Base-by-base conservation (phyloP, 1,284 basidiomycete species). In the Leccinum pachyderme region DNA sequence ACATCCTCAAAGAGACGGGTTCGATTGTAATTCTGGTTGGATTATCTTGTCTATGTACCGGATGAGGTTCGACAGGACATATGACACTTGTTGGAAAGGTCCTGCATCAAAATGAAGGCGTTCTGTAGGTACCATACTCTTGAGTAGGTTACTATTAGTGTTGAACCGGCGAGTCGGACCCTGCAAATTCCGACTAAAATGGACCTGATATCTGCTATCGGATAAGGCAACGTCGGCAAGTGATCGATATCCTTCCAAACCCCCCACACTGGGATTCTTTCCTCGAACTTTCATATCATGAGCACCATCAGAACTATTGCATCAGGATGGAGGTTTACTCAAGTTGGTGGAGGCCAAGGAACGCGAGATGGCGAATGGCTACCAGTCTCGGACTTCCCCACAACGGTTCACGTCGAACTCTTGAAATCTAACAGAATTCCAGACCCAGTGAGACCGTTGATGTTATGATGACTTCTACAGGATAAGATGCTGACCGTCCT, bases 371-470 rank as follows among this genome's bases (percentile, higher is more conserved):
- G 74, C 43, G 86, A 90, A 76, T 91, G 87, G 88, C 61, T 87
- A 43, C 58, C 73, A 8, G 78, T 79, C 39, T 79, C 83, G 37
- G 70, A 77, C 56, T 84, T 94, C 61, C 91, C 93, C 11, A 94
- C 91, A 1, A 86, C 84, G 3, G 87, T 94, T 8, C 93, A 95
- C 61, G 89, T 90, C 53, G 93, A 95, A 68, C 80, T 96, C 28
- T 71, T 91, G 64, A 83, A 81, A 61, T 68, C 78, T 33, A 80
- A 83, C 60, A 84, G 70, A 63, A 94, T 95, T 31, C 85, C 87
- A 29, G 89, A 96, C 72, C 91, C 92, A 31, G 89, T 88, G 69
- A 69, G 81, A 67, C 22, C 28, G 74, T 31, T 7, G 18, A 12
- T 41, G 29, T 41, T 18, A n/a, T 45, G n/a, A 0, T 49, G 35